Conservation (phyloP, 1,139 yeast genomes). For the Casaregolazyma suthepensis region DNA sequence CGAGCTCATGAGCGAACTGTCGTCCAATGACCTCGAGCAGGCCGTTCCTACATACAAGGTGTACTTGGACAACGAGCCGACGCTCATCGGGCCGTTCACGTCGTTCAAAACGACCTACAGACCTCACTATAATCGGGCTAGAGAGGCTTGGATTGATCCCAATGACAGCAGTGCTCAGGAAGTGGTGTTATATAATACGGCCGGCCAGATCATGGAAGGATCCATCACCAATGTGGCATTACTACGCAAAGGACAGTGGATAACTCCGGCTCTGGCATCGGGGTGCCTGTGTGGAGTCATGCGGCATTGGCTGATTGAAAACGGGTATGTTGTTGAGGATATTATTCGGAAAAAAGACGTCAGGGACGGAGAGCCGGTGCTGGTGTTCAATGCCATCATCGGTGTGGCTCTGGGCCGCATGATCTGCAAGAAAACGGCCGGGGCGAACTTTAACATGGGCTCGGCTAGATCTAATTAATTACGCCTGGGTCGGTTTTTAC, state of each 20-base stretch:
- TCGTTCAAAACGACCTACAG: conserved; percentile 84
- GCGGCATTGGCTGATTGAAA: conserved; percentile 56
- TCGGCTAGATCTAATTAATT: not conserved
- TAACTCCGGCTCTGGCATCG: conserved; percentile 66
- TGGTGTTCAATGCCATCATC: conserved; percentile 74
- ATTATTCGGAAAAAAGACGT: conserved; percentile 43
- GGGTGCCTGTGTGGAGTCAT: conserved; percentile 89
- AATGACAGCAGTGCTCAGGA: conserved; percentile 40
- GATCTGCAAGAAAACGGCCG: conserved; percentile 23
- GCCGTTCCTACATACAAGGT: conserved; percentile 47
- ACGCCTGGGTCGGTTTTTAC: not conserved
- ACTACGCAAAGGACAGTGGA: conserved; percentile 51
- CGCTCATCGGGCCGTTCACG: conserved; percentile 66
- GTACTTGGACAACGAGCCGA: conserved; percentile 51
- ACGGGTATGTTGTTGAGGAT: conserved; percentile 52
- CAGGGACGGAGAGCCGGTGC: conserved; percentile 54
- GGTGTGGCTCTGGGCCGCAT: conserved; percentile 63
- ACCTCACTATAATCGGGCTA: conserved; percentile 54
- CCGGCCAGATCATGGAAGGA: conserved; percentile 69
- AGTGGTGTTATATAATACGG: conserved; percentile 60
- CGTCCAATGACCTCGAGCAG: conserved; percentile 18
- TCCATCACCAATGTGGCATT: conserved; percentile 80
- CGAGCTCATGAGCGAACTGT: conserved; percentile 38
- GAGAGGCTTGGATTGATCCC: conserved; percentile 43
- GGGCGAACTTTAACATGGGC: not conserved